Percentiles rank a stretch among this genome's conserved stretches.
Conservation (phyloP, 768 basidiomycete genomes). For the Phaffia tasmanica region DNA sequence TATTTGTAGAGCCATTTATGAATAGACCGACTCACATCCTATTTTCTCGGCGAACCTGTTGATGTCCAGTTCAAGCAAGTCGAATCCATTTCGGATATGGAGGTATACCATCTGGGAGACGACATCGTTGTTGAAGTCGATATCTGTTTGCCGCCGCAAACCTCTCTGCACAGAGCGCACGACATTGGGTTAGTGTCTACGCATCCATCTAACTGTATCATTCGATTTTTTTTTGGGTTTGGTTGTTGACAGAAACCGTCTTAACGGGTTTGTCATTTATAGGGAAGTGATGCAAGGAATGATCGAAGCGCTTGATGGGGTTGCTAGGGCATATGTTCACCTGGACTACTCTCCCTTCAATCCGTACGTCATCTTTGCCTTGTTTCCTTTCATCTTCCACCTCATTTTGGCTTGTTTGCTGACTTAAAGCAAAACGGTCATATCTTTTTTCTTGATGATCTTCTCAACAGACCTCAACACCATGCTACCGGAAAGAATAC, state of each 20-base stretch:
- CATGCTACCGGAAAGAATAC: too few relatives aligned
- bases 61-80: neutral
- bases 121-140: constrained; percentile 24
- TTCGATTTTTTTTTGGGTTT: neutral
- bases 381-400: too few relatives aligned
- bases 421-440: too few relatives aligned
- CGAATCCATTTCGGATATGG: neutral
- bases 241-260: neutral
- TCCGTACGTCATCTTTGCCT: neutral
- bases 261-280: neutral
- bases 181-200: constrained; percentile 14
- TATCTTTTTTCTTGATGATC: too few relatives aligned
- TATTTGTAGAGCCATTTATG: neutral
- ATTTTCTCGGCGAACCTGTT: neutral
- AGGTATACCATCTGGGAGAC: constrained; percentile 22
- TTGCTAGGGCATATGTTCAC: constrained; percentile 15
- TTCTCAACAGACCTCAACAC: too few relatives aligned
- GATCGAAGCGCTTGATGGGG: constrained; percentile 13
- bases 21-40: neutral
- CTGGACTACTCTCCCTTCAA: constrained; percentile 13
- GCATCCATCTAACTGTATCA: too few relatives aligned
- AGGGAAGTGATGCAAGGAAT: constrained; percentile 23
- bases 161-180: constrained; percentile 18
- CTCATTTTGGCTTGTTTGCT: too few relatives aligned
- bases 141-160: constrained; percentile 21